phyloP scores from a whole-genome alignment of 768 basidiomycete species.

The Russula sp. region DNA sequence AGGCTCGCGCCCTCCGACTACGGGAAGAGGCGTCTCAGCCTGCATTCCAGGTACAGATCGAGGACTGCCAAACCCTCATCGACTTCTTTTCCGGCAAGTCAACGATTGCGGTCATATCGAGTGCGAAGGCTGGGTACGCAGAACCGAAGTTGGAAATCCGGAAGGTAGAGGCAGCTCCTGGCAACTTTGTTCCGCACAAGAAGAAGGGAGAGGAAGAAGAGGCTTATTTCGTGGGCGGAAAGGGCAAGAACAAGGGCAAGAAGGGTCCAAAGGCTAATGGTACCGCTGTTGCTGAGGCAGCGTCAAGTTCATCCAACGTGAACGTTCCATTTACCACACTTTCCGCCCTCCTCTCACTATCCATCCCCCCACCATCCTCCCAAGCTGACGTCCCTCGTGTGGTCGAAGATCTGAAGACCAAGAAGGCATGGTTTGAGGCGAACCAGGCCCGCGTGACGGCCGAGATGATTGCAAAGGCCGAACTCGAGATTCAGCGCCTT shows the following conservation, averaged over 20 bases:
- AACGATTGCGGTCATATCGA: slow-evolving; percentile 38
- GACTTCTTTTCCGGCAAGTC: slow-evolving; percentile 72
- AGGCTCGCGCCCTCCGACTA: slow-evolving; percentile 70
- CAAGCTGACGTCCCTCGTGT: slow-evolving; percentile 71
- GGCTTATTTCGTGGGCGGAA: slow-evolving; percentile 63
- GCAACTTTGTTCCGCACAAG: slow-evolving; percentile 70
- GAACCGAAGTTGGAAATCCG: slow-evolving; percentile 80
- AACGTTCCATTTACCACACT: slow-evolving; percentile 83
- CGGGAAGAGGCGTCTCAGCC: slow-evolving; percentile 88
- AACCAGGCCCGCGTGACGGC: slow-evolving; percentile 79
- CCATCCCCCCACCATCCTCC: slow-evolving; percentile 84
- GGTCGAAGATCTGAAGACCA: slow-evolving; percentile 84
- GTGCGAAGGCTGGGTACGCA: slow-evolving; percentile 42
- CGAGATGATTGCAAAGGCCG: slow-evolving; percentile 75
- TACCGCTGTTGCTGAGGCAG: slow-evolving; percentile 31
- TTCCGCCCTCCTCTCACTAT: slow-evolving; percentile 76
- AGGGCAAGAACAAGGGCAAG: slow-evolving; percentile 59
- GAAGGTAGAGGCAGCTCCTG: slow-evolving; percentile 66
- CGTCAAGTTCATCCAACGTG: slow-evolving; percentile 38
- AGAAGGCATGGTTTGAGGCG: slow-evolving; percentile 92
- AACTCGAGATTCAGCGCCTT: slow-evolving; percentile 66
- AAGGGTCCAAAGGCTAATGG: slow-evolving; percentile 35
- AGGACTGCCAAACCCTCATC: slow-evolving; percentile 92
- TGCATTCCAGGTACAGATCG: slow-evolving; percentile 88
- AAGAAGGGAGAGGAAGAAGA: slow-evolving; percentile 91